Evolutionary conservation across 139 green algal species (phyloP).

Genomic region (Axilococcus clingmanii): DNA sequence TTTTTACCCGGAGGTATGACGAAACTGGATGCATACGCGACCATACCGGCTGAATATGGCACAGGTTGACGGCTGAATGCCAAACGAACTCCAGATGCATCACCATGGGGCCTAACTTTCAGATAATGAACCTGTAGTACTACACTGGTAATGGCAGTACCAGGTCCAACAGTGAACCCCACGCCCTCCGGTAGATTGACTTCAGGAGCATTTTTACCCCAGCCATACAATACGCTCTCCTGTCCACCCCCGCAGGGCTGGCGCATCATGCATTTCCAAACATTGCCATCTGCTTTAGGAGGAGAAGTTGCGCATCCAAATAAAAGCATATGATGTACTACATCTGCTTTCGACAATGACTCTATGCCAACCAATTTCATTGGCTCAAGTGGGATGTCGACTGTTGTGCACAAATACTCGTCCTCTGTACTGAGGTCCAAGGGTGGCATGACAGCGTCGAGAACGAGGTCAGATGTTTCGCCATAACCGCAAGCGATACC

Average conservation of each 20-base stretch:
- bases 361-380: constrained; percentile 58
- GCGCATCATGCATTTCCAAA: constrained; percentile 50
- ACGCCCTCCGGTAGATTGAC: constrained; percentile 53
- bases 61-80: constrained; percentile 30
- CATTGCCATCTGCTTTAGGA: constrained; percentile 7
- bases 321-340: constrained; percentile 88
- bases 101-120: constrained; percentile 25
- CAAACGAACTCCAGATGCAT: constrained; percentile 58
- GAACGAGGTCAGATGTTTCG: no score
- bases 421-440: constrained; percentile 15
- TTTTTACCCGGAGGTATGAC: constrained; percentile 40
- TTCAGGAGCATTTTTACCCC: constrained; percentile 65
- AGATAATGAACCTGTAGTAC: constrained; percentile 81
- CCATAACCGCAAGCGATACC: no score
- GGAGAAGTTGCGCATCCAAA: constrained; percentile 56
- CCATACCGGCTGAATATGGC: constrained; percentile 50
- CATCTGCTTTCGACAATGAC: constrained; percentile 43
- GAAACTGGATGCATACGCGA: constrained; percentile 59
- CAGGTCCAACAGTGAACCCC: constrained; percentile 53
- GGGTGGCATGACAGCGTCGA: constrained; percentile 28
- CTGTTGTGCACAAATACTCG: constrained; percentile 52
- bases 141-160: constrained; percentile 37
- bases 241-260: constrained; percentile 13
- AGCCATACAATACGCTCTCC: constrained; percentile 64
- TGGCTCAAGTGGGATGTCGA: constrained; percentile 34